Evolutionary conservation across 345 rosid species (phyloP).

Genomic region (Ailanthus altissimus): DNA sequence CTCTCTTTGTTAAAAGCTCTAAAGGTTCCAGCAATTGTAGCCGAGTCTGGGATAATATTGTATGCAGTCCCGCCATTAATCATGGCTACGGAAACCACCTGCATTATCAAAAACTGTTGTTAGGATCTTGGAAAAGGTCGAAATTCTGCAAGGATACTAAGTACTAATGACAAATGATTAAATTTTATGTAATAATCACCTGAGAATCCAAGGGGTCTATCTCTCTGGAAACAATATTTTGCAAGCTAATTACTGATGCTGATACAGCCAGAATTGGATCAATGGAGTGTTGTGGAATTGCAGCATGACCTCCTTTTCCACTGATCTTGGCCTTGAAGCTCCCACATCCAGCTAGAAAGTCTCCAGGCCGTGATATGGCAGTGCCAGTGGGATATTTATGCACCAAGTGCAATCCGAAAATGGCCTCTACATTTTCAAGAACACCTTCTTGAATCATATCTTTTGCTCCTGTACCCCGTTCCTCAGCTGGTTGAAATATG

Average conservation of each 20-base stretch:
- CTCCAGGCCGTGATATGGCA: conserved; percentile 53
- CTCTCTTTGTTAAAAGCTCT: conserved; percentile 58
- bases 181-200: conserved; percentile 31
- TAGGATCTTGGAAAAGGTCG: background rate
- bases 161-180: background rate
- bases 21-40: conserved; percentile 56
- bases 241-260: conserved; percentile 55
- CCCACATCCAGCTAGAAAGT: conserved; percentile 67
- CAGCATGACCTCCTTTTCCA: conserved; percentile 65
- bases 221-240: conserved; percentile 62
- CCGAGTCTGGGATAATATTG: conserved; percentile 54
- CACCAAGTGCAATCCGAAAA: conserved; percentile 58
- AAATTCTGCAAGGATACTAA: background rate
- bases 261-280: conserved; percentile 71
- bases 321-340: conserved; percentile 54
- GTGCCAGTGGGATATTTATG: conserved; percentile 40
- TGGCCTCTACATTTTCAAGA: conserved; percentile 54
- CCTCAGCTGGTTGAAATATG: conserved; percentile 75
- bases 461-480: conserved; percentile 58
- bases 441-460: conserved; percentile 53
- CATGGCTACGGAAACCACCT: conserved; percentile 64
- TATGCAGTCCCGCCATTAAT: conserved; percentile 54
- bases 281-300: conserved; percentile 48
- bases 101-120: conserved; percentile 15
- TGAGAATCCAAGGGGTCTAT: conserved; percentile 64